A percentile compares a stretch with the other conserved stretches of the same genome.
phyloP scores from a whole-genome alignment of 768 basidiomycete genomes.

The Lentinula sp. region DNA sequence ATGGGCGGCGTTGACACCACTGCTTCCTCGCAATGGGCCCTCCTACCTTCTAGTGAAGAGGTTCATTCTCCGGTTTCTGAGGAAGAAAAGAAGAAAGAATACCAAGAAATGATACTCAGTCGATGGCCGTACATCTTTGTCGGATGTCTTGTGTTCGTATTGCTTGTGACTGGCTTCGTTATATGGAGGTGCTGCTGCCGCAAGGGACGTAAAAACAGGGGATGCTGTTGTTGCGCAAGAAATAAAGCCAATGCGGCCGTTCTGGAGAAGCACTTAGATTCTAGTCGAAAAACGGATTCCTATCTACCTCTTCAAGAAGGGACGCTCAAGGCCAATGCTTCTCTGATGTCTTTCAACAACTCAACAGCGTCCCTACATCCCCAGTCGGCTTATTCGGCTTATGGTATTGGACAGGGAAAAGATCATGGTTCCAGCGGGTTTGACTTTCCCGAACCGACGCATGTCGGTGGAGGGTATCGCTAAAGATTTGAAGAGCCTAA shows the following conservation, averaged over 20 bases:
- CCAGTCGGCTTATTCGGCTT: neutral
- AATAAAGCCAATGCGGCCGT: neutral
- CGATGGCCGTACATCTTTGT: constrained; percentile 70
- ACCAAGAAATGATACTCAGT: constrained; percentile 58
- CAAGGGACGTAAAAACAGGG: constrained; percentile 20
- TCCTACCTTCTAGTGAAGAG: constrained; percentile 54
- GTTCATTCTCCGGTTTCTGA: constrained; percentile 59
- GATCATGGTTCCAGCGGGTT: neutral
- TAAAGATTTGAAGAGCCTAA: neutral
- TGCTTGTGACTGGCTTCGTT: constrained; percentile 39
- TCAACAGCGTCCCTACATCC: neutral
- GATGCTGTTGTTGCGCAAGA: neutral
- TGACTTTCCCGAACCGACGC: neutral
- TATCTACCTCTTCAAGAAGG: constrained; percentile 2
- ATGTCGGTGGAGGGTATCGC: neutral
- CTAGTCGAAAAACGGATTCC: neutral
- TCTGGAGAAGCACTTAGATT: neutral
- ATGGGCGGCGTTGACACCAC: constrained; percentile 55
- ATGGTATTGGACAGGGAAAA: neutral
- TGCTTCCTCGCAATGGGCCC: constrained; percentile 44
- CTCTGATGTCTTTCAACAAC: neutral
- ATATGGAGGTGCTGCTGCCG: constrained; percentile 60
- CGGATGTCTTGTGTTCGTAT: constrained; percentile 49
- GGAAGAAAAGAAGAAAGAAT: constrained; percentile 60
- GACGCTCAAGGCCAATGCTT: neutral